These are phyloP conservation scores for Bombardia bombarda DNA, from an alignment of 495 filamentous ascomycete genomes.

Conservation along the genomic window DNA sequence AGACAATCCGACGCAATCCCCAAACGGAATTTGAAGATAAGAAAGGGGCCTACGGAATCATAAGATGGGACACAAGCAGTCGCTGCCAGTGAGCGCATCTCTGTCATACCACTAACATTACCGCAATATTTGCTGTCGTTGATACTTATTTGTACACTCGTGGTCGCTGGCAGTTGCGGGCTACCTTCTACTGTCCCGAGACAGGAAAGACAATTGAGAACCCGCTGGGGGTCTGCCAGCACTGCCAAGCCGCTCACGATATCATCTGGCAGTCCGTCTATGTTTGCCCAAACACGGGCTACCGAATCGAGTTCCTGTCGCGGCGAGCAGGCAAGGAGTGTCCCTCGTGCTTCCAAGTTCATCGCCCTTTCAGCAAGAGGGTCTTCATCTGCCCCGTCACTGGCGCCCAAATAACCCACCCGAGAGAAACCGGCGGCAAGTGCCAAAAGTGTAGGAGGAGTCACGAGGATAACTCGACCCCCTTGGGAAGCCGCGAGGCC, in stretches of 20 bases:
- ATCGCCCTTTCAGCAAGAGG: constrained; percentile 21
- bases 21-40: too few relatives aligned
- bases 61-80: constrained; percentile 11
- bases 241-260: constrained; percentile 23
- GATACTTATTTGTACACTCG: neutral
- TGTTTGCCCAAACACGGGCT: constrained; percentile 27
- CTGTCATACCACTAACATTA: neutral
- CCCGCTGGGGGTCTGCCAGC: constrained; percentile 18
- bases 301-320: constrained; percentile 16
- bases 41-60: neutral
- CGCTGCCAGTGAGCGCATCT: constrained; percentile 1
- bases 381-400: constrained; percentile 26
- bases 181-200: constrained; percentile 22
- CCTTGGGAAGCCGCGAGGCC: constrained; percentile 17
- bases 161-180: neutral
- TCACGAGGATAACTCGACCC: constrained; percentile 23
- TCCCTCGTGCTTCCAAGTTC: constrained; percentile 23
- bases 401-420: constrained; percentile 20
- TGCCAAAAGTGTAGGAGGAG: constrained; percentile 19
- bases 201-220: constrained; percentile 16
- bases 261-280: constrained; percentile 27
- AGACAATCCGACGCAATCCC: too few relatives aligned
- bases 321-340: constrained; percentile 18
- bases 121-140: neutral
- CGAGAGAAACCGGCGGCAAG: constrained; percentile 17